These are phyloP conservation scores for Corrigiola litoralis DNA, from an alignment of 179 eudicot species.

Conservation along the genomic window DNA sequence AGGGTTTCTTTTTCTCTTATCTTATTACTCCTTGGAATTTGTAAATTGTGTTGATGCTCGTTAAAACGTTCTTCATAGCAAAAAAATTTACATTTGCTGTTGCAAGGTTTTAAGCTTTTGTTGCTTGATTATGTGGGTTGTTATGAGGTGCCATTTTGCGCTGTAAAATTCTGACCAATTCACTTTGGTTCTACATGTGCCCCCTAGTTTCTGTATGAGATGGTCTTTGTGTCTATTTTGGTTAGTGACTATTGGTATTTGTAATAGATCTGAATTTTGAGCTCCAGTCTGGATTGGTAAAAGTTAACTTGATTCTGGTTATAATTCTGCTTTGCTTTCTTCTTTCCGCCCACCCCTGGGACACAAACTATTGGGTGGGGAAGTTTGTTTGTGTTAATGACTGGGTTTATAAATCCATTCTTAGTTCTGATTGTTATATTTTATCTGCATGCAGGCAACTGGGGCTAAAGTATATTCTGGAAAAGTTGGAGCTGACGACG, in stretches of 20 bases:
- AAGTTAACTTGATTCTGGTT: background rate
- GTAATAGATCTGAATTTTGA: background rate
- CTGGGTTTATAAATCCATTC: background rate
- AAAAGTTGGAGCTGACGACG: constrained; percentile 89
- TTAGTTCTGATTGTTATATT: background rate
- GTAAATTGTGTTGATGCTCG: background rate
- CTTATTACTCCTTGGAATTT: no score
- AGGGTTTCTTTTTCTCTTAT: background rate
- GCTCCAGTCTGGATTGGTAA: background rate
- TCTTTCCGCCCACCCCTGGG: no score
- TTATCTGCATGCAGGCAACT: constrained; percentile 51
- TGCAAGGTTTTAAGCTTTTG: no score
- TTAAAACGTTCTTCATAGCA: background rate
- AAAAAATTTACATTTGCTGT: background rate
- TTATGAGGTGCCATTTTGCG: no score
- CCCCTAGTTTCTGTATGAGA: background rate
- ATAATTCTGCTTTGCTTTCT: background rate
- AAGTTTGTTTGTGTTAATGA: no score
- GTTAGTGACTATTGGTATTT: background rate
- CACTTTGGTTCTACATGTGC: background rate
- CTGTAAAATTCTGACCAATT: background rate
- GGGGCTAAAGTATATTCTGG: constrained; percentile 80
- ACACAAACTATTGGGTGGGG: no score
- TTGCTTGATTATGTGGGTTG: no score
- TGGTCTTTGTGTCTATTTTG: background rate